These are phyloP conservation scores for Alternaria rosae DNA, from an alignment of 2,329 filamentous ascomycete species.

Conservation along the genomic window DNA sequence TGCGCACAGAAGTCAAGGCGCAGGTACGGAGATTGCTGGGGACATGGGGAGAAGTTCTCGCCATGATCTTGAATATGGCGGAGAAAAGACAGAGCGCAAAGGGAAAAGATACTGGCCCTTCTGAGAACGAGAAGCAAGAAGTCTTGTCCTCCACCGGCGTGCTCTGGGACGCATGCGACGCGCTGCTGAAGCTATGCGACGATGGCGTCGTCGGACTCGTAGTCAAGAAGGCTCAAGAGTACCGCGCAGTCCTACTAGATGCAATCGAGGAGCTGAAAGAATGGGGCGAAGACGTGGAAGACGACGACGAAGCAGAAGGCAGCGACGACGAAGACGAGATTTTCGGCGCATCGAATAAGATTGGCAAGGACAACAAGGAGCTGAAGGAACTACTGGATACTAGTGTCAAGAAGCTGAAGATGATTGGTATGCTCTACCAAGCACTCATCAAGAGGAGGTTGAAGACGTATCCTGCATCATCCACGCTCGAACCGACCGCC, in stretches of 20 bases:
- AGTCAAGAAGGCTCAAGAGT: constrained; percentile 74
- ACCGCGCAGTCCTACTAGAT: constrained; percentile 78
- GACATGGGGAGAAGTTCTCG: constrained; percentile 68
- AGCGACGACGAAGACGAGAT: constrained; percentile 67
- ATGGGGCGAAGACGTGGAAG: constrained; percentile 78
- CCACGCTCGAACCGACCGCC: constrained; percentile 14
- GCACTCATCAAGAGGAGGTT: constrained; percentile 74
- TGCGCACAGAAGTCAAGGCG: constrained; percentile 69
- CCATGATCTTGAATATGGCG: constrained; percentile 67
- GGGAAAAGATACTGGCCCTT: constrained; percentile 25
- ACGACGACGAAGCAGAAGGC: constrained; percentile 59
- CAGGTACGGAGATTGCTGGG: constrained; percentile 67
- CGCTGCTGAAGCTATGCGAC: constrained; percentile 68
- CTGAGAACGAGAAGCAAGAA: constrained; percentile 49
- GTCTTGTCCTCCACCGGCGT: constrained; percentile 73
- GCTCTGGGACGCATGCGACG: constrained; percentile 85
- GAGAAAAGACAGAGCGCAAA: constrained; percentile 52
- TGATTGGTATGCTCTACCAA: constrained; percentile 72
- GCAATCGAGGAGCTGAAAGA: constrained; percentile 86
- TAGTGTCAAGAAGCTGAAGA: constrained; percentile 69
- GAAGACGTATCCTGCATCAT: constrained; percentile 58
- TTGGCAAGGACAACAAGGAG: constrained; percentile 67
- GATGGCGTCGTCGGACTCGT: constrained; percentile 75
- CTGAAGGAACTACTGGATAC: constrained; percentile 72
- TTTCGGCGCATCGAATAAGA: constrained; percentile 67